Percentiles rank a stretch among this genome's conserved stretches.
phyloP scores from a whole-genome alignment of 768 basidiomycete genomes.

The Lactifluus rugatus region DNA sequence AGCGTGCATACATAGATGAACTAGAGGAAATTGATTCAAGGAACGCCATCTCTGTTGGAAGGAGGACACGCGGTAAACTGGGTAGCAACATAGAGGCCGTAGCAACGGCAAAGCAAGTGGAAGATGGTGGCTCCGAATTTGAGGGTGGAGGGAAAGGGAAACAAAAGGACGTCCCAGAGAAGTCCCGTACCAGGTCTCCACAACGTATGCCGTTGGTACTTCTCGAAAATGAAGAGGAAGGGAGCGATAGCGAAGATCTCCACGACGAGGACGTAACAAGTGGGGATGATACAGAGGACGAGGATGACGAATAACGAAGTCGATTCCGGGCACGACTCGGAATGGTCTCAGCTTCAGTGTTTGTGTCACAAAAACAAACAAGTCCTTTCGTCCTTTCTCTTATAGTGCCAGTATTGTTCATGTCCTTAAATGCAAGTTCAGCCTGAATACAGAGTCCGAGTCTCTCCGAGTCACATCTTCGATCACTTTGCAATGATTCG shows the following conservation, averaged over 20 bases:
- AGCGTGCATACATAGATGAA: constrained; percentile 19
- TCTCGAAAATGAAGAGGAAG: constrained; percentile 35
- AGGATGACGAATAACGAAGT: constrained; percentile 22
- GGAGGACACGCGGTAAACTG: constrained; percentile 24
- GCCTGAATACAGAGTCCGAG: no score
- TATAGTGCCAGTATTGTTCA: no score
- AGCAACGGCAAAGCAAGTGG: constrained; percentile 22
- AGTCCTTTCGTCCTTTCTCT: no score
- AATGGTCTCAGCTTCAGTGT: background rate
- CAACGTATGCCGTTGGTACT: constrained; percentile 30
- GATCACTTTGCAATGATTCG: background rate
- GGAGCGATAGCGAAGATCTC: constrained; percentile 26
- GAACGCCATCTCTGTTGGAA: constrained; percentile 19
- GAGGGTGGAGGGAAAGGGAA: constrained; percentile 38
- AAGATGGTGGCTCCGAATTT: constrained; percentile 41
- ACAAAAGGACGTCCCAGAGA: constrained; percentile 13
- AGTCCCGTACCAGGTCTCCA: constrained; percentile 4
- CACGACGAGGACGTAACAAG: constrained; percentile 21
- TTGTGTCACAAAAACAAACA: background rate
- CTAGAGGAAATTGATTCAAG: constrained; percentile 23
- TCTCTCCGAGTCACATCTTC: no score
- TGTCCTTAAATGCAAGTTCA: no score
- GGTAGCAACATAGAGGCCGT: constrained; percentile 26
- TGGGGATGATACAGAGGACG: constrained; percentile 26
- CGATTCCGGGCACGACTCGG: no score